Evolutionary conservation across 129 eudicot species (phyloP), one percentile per base, ranked within the genome.

Genomic region (Ambrosia artemisiifolia): DNA sequence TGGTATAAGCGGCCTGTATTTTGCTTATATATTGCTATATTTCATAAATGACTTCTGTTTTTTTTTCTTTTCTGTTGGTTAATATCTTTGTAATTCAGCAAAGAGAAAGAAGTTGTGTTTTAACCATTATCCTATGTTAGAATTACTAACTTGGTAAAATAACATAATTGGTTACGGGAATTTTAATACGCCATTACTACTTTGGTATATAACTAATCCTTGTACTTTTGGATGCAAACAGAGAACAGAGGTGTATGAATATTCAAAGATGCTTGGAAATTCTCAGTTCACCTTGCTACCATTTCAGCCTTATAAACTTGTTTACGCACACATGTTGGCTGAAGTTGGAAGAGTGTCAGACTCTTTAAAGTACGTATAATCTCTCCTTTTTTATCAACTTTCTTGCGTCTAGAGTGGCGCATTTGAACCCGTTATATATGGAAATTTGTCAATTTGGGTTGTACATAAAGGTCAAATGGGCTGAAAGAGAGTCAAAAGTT

Each of bases 311-410:
- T 94, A 94, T 77, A 94, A 94, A 63, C 87, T 89, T 73, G 47
- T 90, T 57, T 94, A 94, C 44, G 99, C 97, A 20, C 83, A 88
- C 84, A 94, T 94, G 99, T 79, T 94, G 85, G 94, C 96, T 59
- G 97, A 94, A 86, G 97, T 94, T 72, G 99, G 97, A 68, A 90
- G 90, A 79, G 62, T 88, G 53, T 88, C 97, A 13, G 99, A 94
- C 73, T 81, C 99, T 7, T 60, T 88, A 33, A 94, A 88, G 99
- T 90, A 88, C 2, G 86, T 42, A 50, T 53, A 49, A 36, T 48
- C 14, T 55, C 42, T 43, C 70, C 53, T 43, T 8, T 40, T 19
- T 65, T 18, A 65, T 35, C 7, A 34, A 63, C 67, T 63, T 62
- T 63, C 28, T 34, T 63, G 24, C 47, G 35, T n/a, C 13, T 35